These are phyloP conservation scores for Hypoxylon sp. DNA, from an alignment of 2,329 filamentous ascomycete species.

Conservation along the genomic window DNA sequence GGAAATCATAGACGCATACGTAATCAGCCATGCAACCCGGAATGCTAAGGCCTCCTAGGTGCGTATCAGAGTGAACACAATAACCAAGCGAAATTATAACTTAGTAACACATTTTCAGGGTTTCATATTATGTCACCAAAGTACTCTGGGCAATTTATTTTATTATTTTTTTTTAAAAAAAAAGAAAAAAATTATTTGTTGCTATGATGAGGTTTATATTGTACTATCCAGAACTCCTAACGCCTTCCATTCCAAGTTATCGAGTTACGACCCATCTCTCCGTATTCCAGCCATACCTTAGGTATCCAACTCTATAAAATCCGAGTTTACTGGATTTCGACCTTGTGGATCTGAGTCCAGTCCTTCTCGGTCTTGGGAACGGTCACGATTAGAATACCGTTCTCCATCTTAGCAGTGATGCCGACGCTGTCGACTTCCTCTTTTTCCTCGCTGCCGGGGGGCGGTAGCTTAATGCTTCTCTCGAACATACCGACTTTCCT, in stretches of 20 bases:
- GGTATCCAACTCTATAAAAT: background rate
- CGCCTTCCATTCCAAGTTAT: constrained; percentile 25
- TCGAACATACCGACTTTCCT: constrained; percentile 82
- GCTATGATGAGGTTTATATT: constrained; percentile 17
- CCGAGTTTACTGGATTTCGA: constrained; percentile 67
- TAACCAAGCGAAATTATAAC: constrained; percentile 13
- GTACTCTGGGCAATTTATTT: background rate
- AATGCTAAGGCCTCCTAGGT: constrained; percentile 35
- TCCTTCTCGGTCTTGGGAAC: constrained; percentile 80
- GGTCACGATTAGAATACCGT: constrained; percentile 82
- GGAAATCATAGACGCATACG: background rate
- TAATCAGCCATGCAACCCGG: constrained; percentile 1
- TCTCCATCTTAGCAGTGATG: constrained; percentile 83
- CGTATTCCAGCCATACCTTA: background rate
- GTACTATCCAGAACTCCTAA: constrained; percentile 29
- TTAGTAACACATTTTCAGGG: constrained; percentile 29
- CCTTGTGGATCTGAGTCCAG: constrained; percentile 74
- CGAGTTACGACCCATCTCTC: constrained; percentile 5
- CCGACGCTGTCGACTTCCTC: constrained; percentile 75
- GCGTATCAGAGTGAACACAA: constrained; percentile 37
- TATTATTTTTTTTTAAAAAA: constrained; percentile 8
- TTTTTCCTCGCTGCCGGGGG: constrained; percentile 58
- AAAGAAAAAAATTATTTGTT: constrained; percentile 18
- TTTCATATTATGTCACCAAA: background rate
- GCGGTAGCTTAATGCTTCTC: constrained; percentile 75